Conservation (phyloP, 768 basidiomycete genomes). For the Kwoniella pini region DNA sequence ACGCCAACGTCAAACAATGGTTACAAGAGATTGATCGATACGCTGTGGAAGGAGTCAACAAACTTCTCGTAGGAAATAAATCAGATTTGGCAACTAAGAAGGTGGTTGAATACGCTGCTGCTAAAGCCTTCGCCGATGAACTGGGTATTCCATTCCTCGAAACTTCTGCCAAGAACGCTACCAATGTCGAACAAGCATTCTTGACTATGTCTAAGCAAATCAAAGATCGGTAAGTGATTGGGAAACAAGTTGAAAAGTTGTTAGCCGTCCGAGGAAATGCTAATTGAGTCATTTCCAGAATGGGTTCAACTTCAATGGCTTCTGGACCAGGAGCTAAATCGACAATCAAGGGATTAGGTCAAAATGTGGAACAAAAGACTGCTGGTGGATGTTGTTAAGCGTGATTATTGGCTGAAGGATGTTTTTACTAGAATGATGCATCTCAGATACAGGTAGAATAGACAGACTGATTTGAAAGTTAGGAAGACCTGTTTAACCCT, state of each 20-base stretch:
- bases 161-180: conserved; percentile 95
- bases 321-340: conserved; percentile 52
- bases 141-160: conserved; percentile 95
- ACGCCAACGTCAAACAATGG: conserved; percentile 86
- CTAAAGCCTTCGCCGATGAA: conserved; percentile 78
- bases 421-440: background rate
- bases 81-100: conserved; percentile 97
- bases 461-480: background rate
- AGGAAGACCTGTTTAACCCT: background rate
- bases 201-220: conserved; percentile 87
- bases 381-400: conserved; percentile 53
- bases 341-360: conserved; percentile 51
- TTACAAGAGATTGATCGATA: conserved; percentile 97
- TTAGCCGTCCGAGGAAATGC: too few species aligned
- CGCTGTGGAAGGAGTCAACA: conserved; percentile 98
- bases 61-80: conserved; percentile 98
- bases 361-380: conserved; percentile 53
- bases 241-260: conserved; percentile 12
- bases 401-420: background rate
- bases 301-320: conserved; percentile 53
- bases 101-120: conserved; percentile 52
- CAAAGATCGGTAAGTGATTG: conserved; percentile 51
- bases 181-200: conserved; percentile 98
- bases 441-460: background rate
- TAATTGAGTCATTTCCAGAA: conserved; percentile 22